Conservation (phyloP, 2,329 filamentous ascomycete species). For the Xylaria sp. region DNA sequence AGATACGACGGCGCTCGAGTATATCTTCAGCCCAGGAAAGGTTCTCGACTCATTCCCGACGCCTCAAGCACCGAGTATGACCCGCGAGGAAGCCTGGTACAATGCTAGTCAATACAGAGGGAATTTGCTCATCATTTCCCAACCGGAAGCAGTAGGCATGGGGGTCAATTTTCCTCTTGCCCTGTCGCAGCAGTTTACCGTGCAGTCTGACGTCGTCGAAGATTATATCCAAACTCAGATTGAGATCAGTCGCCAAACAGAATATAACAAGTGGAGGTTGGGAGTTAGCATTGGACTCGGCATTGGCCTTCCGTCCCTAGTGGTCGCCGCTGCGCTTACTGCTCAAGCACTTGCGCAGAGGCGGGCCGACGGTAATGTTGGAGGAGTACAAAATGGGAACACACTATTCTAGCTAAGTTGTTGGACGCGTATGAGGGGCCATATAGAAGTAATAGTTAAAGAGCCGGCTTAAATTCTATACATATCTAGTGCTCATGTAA, state of each 20-base stretch:
- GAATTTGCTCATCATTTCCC: conserved; percentile 11
- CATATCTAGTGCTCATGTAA: too few relatives aligned
- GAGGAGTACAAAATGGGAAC: too few relatives aligned
- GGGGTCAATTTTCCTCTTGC: background rate
- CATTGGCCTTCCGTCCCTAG: conserved; percentile 4
- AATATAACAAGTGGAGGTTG: conserved; percentile 8
- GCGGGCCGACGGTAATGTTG: too few relatives aligned
- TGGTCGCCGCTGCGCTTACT: background rate
- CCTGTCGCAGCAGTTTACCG: conserved; percentile 10
- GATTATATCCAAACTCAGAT: conserved; percentile 9
- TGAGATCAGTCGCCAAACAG: background rate
- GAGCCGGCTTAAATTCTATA: too few relatives aligned
- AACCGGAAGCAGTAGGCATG: background rate
- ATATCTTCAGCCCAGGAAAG: conserved; percentile 9
- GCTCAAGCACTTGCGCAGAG: too few relatives aligned
- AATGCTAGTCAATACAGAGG: background rate
- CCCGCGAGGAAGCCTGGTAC: background rate
- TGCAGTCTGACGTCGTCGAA: background rate
- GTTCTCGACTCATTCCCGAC: conserved; percentile 12
- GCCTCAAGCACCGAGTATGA: background rate
- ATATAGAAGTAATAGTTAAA: too few relatives aligned
- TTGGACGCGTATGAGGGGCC: too few relatives aligned
- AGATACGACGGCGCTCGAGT: conserved; percentile 11
- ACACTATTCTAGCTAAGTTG: too few relatives aligned
- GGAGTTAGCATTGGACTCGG: conserved; percentile 13